Evolutionary conservation across 306 rosid species (phyloP).

Genomic region (Trichosanthes cucumerina): DNA sequence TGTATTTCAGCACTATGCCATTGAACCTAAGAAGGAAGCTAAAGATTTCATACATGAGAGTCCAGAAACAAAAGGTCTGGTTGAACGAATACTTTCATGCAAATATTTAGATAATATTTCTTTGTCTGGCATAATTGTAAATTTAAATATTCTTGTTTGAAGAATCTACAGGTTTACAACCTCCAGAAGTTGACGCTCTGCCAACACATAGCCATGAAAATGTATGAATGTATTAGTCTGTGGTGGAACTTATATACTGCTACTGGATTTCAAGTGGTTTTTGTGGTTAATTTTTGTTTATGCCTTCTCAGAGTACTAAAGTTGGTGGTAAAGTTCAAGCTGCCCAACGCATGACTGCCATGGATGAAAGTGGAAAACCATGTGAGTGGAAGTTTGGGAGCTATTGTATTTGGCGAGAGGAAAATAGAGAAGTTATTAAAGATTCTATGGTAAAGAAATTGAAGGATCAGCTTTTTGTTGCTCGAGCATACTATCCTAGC

Average conservation of each 20-base stretch:
- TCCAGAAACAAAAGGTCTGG: slow-evolving; percentile 32
- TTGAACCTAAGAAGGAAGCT: slow-evolving; percentile 32
- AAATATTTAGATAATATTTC: slow-evolving; percentile 6
- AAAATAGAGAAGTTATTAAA: slow-evolving; percentile 74
- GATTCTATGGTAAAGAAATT: slow-evolving; percentile 68
- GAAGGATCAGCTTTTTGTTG: slow-evolving; percentile 92
- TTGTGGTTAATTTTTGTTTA: slow-evolving; percentile 17
- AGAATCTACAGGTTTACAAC: slow-evolving; percentile 33
- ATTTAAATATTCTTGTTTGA: slow-evolving; percentile 13
- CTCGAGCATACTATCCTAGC: slow-evolving; percentile 89
- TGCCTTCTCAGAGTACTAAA: slow-evolving; percentile 46
- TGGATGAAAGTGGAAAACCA: slow-evolving; percentile 49
- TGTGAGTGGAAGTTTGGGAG: slow-evolving; percentile 85
- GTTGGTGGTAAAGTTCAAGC: slow-evolving; percentile 23
- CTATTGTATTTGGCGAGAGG: slow-evolving; percentile 78
- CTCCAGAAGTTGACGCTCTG: slow-evolving; percentile 26
- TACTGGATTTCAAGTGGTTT: slow-evolving; percentile 5
- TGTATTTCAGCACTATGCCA: slow-evolving; percentile 33
- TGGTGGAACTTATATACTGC: not conserved
- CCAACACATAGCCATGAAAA: slow-evolving; percentile 31
- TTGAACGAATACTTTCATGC: slow-evolving; percentile 10
- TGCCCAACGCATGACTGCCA: slow-evolving; percentile 23
- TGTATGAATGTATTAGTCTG: slow-evolving; percentile 35
- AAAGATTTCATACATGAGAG: slow-evolving; percentile 10
- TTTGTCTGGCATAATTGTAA: not conserved